phyloP scores from a whole-genome alignment of 495 filamentous ascomycete genomes.

The Pseudevernia furfuracea region DNA sequence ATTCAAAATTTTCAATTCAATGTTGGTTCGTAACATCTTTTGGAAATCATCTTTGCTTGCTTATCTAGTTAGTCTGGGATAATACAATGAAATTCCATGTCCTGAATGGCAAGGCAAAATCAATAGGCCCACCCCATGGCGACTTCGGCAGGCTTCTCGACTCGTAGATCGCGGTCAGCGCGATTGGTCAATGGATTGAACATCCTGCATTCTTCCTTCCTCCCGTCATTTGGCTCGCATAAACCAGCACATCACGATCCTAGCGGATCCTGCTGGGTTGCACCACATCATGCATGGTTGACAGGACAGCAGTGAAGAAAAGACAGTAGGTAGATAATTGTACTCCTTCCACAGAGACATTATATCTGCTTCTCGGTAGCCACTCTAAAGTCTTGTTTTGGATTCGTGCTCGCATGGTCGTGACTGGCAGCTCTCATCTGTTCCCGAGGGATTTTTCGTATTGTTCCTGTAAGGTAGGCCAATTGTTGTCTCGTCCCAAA shows the following conservation, averaged over 20 bases:
- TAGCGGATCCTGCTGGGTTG: not conserved
- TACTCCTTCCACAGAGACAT: not conserved
- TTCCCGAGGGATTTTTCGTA: not conserved
- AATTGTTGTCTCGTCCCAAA: not conserved
- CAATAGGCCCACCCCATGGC: not conserved
- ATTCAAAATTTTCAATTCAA: not conserved
- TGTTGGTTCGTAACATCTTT: not conserved
- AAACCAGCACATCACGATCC: conserved; percentile 5
- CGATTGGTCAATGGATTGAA: conserved; percentile 7
- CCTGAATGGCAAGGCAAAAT: not conserved
- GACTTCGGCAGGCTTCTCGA: not conserved
- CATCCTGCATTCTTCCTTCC: conserved; percentile 2
- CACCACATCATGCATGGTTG: conserved; percentile 4
- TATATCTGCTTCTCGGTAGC: not conserved
- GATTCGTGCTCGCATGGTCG: not conserved
- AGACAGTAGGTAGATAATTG: not conserved
- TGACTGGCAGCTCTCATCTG: not conserved
- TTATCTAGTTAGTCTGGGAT: not conserved
- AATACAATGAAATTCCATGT: not conserved
- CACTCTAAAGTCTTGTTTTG: not conserved
- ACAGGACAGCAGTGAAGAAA: not conserved
- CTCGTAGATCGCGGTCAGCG: conserved; percentile 7
- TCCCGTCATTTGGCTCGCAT: conserved; percentile 7
- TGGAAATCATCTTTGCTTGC: not conserved
- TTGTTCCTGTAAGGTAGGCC: not conserved